Base-by-base conservation (phyloP, 2,329 filamentous ascomycete species). In the Colletotrichum horii region DNA sequence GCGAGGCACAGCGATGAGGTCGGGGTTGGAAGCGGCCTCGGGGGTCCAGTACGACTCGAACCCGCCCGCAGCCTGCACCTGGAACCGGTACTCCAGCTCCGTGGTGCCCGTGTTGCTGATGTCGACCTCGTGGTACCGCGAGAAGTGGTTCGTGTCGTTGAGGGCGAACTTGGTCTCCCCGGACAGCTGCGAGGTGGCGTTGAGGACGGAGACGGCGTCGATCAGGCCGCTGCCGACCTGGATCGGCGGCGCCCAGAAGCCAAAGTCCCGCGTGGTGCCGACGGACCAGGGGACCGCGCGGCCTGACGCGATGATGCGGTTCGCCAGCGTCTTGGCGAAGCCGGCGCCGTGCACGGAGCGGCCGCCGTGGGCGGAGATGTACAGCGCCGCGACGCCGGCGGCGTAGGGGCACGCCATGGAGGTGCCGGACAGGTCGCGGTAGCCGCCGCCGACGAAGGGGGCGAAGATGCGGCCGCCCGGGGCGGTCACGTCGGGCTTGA, bases 391-490 rank as follows among this genome's bases (percentile, higher is more conserved):
- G 26, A 89, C 83, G 8, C 88, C 89, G 60, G 89, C 88, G 36
- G 90, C 83, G 75, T 90, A 89, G 2, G 89, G 89, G 9, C 87
- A 87, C 1, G 89, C 87, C 90, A 92, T 91, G 2, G 88, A 90
- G 1, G 90, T 91, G 56, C 90, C 90, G 38, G 85, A 88, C 68
- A 88, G 82, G 4, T 88, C 83, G 22, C 85, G 84, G 77, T 90
- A 91, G 16, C 76, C 77, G 36, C 83, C 82, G 24, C 86, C 81
- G 3, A 86, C 83, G 61, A 85, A 88, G 3, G 89, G 90, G 66
- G 87, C 89, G 72, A 89, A 83, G 66, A 91, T 89, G 24, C 86
- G 81, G 62, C 85, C 86, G 16, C 89, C 89, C 3, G 88, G 88
- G 0, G 88, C 86, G 19, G 86, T 85, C 71, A 91, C 81, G 62